These are phyloP conservation scores for Boletus holoroseus DNA, from an alignment of 1,284 basidiomycete species.

Conservation along the genomic window DNA sequence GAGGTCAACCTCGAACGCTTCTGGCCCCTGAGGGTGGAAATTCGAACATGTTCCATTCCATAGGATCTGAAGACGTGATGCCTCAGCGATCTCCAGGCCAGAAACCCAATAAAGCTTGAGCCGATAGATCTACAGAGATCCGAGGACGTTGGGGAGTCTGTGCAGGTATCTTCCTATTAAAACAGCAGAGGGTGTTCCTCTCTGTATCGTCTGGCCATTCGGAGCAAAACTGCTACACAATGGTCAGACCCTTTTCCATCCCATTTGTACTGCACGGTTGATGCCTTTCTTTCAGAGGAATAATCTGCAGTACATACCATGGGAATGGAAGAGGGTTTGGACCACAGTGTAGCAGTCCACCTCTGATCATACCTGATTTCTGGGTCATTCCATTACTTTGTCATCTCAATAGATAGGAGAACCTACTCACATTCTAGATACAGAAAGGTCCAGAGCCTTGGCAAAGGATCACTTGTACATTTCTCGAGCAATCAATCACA, in stretches of 20 bases:
- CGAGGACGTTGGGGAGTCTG: neutral
- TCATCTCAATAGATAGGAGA: neutral
- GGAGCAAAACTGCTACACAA: slow-evolving; percentile 23
- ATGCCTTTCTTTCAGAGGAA: slow-evolving; percentile 20
- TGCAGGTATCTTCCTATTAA: slow-evolving; percentile 7
- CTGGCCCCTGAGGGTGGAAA: neutral
- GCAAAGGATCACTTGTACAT: neutral
- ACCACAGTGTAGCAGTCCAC: slow-evolving; percentile 19
- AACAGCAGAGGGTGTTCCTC: neutral
- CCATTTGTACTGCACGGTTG: slow-evolving; percentile 28
- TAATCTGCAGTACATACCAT: slow-evolving; percentile 29
- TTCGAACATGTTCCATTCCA: neutral
- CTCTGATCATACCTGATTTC: slow-evolving; percentile 5
- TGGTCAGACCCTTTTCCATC: slow-evolving; percentile 29
- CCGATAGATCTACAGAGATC: slow-evolving; percentile 9
- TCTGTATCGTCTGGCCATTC: slow-evolving; percentile 3
- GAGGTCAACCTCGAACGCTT: neutral
- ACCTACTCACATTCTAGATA: slow-evolving; percentile 4
- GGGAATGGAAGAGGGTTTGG: slow-evolving; percentile 31
- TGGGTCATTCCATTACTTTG: neutral
- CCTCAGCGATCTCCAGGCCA: neutral
- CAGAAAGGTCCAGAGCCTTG: neutral
- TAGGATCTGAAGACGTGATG: neutral
- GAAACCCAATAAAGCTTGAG: neutral
- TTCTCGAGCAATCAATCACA: neutral